Evolutionary conservation across 371 early-diverging fungal genomes (phyloP), one percentile per base, ranked within the genome.

Genomic region (Capillidium heterosporum): DNA sequence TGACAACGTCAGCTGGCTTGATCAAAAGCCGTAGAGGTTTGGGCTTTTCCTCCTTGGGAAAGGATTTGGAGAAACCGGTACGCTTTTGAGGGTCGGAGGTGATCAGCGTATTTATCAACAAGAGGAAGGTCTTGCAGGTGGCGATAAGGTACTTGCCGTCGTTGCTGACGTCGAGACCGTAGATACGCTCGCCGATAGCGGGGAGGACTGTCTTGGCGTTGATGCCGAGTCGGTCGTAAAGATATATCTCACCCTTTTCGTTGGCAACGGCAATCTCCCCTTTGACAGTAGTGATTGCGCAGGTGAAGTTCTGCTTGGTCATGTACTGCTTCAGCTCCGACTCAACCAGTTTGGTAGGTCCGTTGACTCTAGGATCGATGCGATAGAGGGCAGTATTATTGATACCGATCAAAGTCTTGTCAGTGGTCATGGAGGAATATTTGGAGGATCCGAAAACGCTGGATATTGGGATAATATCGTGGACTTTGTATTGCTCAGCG

Each of bases 181-280:
- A 64, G 57, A 94, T 87, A 4, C 85, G 78, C 63, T 94, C 82
- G 46, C 96, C 95, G 55, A 91, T 65, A 4, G 89, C 90, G 1
- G 93, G 90, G 26, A 98, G 71, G 43, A 75, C 71, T 0, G 91
- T 92, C 63, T 91, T 95, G 41, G 96, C 95, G 23, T 79, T 75
- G 61, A 80, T 80, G 58, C 82, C 84, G 27, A 93, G 61, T 55
- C 61, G 69, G 64, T 87, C 76, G 67, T 85, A 90, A 59, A 98
- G 64, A 41, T 91, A 78, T 56, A 98, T 78, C 56, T 95, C 94
- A 35, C 96, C 98, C 65, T 90, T 91, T 23, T 66, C 67, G 48
- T 79, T 81, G 2, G 81, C 96, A 19, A 95, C 79, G 0, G 85
- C 96, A 5, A 98, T 63, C 19, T 86, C 72, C 10, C 94, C 96